Evolutionary conservation across 768 basidiomycete species (phyloP).

Genomic region (Omphalotus guepiniiformis): DNA sequence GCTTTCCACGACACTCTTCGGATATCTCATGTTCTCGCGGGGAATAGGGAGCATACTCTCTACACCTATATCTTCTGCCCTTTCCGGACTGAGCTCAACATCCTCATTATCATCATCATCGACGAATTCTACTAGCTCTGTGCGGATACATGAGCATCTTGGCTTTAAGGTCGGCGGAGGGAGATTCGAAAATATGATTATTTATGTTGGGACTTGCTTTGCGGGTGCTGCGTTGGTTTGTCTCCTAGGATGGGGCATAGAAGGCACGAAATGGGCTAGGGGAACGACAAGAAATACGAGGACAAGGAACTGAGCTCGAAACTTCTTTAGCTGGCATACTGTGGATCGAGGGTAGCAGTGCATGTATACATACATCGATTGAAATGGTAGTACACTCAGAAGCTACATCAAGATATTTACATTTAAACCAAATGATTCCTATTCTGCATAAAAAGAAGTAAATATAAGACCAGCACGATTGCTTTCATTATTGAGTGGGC

Average conservation of each 20-base stretch:
- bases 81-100: conserved; percentile 3
- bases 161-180: conserved; percentile 20
- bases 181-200: conserved; percentile 22
- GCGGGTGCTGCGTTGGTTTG: conserved; percentile 21
- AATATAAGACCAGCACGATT: too few relatives aligned
- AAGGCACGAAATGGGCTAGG: neutral
- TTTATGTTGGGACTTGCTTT: conserved; percentile 26
- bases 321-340: too few relatives aligned
- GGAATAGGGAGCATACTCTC: conserved; percentile 25
- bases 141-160: too few relatives aligned
- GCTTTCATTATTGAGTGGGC: too few relatives aligned
- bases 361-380: too few relatives aligned
- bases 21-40: conserved; percentile 19
- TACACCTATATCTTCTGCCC: conserved; percentile 18
- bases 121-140: neutral
- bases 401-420: too few relatives aligned
- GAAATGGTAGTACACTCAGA: too few relatives aligned
- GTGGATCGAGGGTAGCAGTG: too few relatives aligned
- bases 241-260: conserved; percentile 8
- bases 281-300: too few relatives aligned
- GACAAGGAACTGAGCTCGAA: too few relatives aligned
- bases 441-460: too few relatives aligned
- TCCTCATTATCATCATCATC: neutral
- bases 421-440: too few relatives aligned
- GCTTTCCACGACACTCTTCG: conserved; percentile 18